phyloP scores from a whole-genome alignment of 2,329 filamentous ascomycete genomes.

The Thelonectria blattea region DNA sequence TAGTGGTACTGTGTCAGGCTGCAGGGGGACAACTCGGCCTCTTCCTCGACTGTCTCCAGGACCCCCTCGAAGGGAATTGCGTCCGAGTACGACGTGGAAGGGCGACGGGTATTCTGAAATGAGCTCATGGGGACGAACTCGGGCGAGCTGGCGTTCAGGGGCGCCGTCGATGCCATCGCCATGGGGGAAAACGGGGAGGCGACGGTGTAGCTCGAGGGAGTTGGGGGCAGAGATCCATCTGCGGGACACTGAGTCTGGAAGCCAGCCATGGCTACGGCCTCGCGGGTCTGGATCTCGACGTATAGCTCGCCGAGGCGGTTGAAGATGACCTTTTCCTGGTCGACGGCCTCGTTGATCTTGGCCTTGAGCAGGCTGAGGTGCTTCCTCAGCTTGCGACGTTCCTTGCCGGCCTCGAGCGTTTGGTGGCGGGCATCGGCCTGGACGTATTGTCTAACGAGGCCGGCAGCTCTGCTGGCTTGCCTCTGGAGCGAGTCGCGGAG shows the following conservation, averaged over 20 bases:
- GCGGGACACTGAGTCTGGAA: constrained; percentile 27
- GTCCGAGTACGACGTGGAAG: constrained; percentile 2
- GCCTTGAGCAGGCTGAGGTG: constrained; percentile 49
- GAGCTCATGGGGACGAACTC: constrained; percentile 43
- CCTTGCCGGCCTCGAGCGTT: constrained; percentile 30
- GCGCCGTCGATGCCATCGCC: constrained; percentile 29
- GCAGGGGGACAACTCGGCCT: constrained; percentile 26
- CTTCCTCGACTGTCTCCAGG: constrained; percentile 39
- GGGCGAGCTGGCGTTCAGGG: constrained; percentile 38
- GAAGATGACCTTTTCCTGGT: constrained; percentile 54
- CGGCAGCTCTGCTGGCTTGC: constrained; percentile 46
- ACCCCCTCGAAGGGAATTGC: not conserved
- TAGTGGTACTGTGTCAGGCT: constrained; percentile 11
- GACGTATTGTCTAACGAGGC: constrained; percentile 49
- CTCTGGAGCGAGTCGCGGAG: constrained; percentile 50
- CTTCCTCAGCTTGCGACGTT: constrained; percentile 47
- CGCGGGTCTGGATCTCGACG: constrained; percentile 54
- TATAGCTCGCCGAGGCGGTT: constrained; percentile 56
- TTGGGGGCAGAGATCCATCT: constrained; percentile 20
- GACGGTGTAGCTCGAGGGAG: constrained; percentile 21
- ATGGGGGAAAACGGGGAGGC: constrained; percentile 19
- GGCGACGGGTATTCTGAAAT: constrained; percentile 20
- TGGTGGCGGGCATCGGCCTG: constrained; percentile 44
- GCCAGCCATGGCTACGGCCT: constrained; percentile 46
- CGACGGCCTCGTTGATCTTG: constrained; percentile 51